Evolutionary conservation across 2,329 filamentous ascomycete species (phyloP).

Genomic region (Leptodontidium sp.): DNA sequence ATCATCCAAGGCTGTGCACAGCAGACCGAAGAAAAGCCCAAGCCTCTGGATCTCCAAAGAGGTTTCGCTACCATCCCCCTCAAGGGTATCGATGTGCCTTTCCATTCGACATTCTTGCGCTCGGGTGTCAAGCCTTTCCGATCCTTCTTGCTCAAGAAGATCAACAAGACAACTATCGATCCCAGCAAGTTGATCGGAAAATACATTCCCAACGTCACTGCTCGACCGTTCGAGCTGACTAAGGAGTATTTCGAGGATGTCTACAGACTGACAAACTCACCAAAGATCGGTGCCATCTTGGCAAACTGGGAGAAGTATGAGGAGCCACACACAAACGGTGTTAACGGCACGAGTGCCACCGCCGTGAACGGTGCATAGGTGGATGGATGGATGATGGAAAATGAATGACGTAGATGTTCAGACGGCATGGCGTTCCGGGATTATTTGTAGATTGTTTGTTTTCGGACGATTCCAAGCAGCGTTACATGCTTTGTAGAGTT

Average conservation of each 20-base stretch:
- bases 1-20: slow-evolving; percentile 91
- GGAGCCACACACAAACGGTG: slow-evolving; percentile 42
- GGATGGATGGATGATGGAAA: slow-evolving; percentile 11
- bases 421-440: slow-evolving; percentile 29
- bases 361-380: slow-evolving; percentile 33
- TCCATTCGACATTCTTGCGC: slow-evolving; percentile 98
- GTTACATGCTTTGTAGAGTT: slow-evolving; percentile 10
- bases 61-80: slow-evolving; percentile 98
- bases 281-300: slow-evolving; percentile 47
- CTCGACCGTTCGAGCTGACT: slow-evolving; percentile 91
- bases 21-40: slow-evolving; percentile 87
- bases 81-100: slow-evolving; percentile 96
- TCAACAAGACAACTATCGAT: slow-evolving; percentile 98
- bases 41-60: slow-evolving; percentile 87
- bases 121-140: slow-evolving; percentile 99
- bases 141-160: slow-evolving; percentile 98
- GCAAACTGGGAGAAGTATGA: slow-evolving; percentile 50
- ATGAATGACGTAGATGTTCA: slow-evolving; percentile 15
- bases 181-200: slow-evolving; percentile 96
- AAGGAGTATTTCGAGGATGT: slow-evolving; percentile 99
- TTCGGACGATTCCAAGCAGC: slow-evolving; percentile 21
- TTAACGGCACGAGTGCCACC: slow-evolving; percentile 38
- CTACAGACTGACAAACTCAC: slow-evolving; percentile 84
- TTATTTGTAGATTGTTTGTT: slow-evolving; percentile 20
- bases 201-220: slow-evolving; percentile 99